Percentiles rank a stretch among this genome's conserved stretches.
These are phyloP conservation scores for Podaxis pistillaris DNA, from an alignment of 768 basidiomycete genomes.

Conservation along the genomic window DNA sequence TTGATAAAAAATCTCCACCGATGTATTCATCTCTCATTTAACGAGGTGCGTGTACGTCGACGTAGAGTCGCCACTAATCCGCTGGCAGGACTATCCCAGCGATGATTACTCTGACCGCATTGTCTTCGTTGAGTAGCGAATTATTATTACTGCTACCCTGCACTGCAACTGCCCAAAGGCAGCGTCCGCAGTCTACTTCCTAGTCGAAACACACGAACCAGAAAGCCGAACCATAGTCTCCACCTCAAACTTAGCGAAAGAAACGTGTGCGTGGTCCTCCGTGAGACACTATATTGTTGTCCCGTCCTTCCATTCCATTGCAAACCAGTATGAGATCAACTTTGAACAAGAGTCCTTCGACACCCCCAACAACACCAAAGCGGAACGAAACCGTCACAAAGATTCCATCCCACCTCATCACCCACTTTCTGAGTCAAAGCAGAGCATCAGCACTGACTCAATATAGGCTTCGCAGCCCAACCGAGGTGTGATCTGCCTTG, in stretches of 20 bases:
- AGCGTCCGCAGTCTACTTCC: background rate
- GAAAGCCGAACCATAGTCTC: background rate
- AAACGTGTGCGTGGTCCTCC: background rate
- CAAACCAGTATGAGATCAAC: background rate
- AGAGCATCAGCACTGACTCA: background rate
- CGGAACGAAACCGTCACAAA: background rate
- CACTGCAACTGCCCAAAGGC: background rate
- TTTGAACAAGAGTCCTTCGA: background rate
- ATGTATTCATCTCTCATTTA: background rate
- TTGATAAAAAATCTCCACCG: background rate
- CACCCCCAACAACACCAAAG: background rate
- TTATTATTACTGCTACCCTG: background rate
- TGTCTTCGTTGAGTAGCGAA: background rate
- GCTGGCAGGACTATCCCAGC: background rate
- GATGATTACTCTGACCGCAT: background rate
- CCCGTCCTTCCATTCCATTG: background rate
- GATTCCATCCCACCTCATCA: background rate
- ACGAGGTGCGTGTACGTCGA: background rate
- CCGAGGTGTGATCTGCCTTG: background rate
- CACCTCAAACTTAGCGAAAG: background rate
- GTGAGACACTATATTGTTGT: background rate
- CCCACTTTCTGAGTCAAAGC: background rate
- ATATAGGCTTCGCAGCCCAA: conserved; percentile 1
- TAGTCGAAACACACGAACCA: background rate
- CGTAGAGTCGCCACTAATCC: background rate